These are phyloP conservation scores for Ambrosiella beaveri DNA, from an alignment of 2,329 filamentous ascomycete species.

Conservation along the genomic window DNA sequence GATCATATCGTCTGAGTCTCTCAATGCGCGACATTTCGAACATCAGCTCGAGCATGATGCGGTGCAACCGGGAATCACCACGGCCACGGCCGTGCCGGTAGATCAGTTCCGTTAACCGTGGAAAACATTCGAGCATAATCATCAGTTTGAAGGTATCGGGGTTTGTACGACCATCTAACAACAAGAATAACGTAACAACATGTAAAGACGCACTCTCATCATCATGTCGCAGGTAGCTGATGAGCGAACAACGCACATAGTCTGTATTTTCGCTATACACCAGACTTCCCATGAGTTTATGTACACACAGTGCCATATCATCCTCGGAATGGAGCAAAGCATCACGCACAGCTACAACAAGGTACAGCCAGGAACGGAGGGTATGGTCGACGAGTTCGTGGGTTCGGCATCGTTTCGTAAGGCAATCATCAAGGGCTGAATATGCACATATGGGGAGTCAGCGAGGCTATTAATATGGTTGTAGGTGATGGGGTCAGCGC, in stretches of 20 bases:
- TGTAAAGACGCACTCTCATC: slow-evolving; percentile 69
- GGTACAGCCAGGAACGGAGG: slow-evolving; percentile 65
- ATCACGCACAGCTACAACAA: slow-evolving; percentile 61
- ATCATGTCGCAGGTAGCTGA: slow-evolving; percentile 81
- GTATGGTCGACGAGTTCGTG: slow-evolving; percentile 61
- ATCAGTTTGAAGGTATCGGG: slow-evolving; percentile 71
- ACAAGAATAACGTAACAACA: slow-evolving; percentile 64
- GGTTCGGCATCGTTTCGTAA: slow-evolving; percentile 30
- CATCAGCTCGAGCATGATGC: slow-evolving; percentile 67
- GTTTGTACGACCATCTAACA: slow-evolving; percentile 69
- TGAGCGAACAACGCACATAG: slow-evolving; percentile 83
- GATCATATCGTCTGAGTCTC: slow-evolving; percentile 56
- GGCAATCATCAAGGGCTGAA: slow-evolving; percentile 31
- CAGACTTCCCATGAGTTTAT: slow-evolving; percentile 56
- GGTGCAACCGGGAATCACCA: slow-evolving; percentile 44
- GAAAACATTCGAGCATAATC: slow-evolving; percentile 72
- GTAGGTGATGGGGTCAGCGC: not conserved
- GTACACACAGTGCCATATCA: slow-evolving; percentile 64
- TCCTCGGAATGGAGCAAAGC: slow-evolving; percentile 60
- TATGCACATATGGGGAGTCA: not conserved
- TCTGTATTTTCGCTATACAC: slow-evolving; percentile 60
- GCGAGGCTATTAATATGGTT: not conserved
- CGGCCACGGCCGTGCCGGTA: slow-evolving; percentile 10
- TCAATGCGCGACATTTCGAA: slow-evolving; percentile 97
- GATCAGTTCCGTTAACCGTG: slow-evolving; percentile 67